Conservation (phyloP, 164 flowering plant species). For the Magnolia changhungtana region DNA sequence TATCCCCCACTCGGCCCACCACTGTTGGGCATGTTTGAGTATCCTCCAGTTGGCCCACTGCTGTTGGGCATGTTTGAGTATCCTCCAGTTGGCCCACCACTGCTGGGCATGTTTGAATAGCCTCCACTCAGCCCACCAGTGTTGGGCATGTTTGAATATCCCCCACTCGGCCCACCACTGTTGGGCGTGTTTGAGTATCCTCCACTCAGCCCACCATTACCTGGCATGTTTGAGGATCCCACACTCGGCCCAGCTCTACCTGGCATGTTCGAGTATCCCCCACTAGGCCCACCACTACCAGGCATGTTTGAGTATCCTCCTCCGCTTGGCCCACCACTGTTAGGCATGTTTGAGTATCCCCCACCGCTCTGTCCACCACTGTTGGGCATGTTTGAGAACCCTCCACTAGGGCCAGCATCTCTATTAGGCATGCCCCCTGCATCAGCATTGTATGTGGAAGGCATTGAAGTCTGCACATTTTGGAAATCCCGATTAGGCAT, state of each 20-base stretch:
- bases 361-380: conserved; percentile 3
- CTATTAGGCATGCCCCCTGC: conserved; percentile 22
- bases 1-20: too few relatives aligned
- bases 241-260: conserved; percentile 13
- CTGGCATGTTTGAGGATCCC: conserved; percentile 19
- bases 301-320: not conserved
- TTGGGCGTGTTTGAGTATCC: too few relatives aligned
- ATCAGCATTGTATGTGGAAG: not conserved
- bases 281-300: conserved; percentile 12
- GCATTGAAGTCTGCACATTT: conserved; percentile 1
- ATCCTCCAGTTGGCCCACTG: too few relatives aligned
- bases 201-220: not conserved
- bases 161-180: too few relatives aligned
- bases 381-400: conserved; percentile 16
- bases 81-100: too few relatives aligned
- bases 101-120: too few relatives aligned
- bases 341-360: not conserved
- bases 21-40: too few relatives aligned
- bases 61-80: too few relatives aligned
- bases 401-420: conserved; percentile 2
- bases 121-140: too few relatives aligned
- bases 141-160: too few relatives aligned
- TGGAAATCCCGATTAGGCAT: conserved; percentile 2
- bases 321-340: not conserved
- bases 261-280: conserved; percentile 16